Percentiles rank a stretch among this genome's conserved stretches.
These are phyloP conservation scores for Dryas drummondii DNA, from an alignment of 306 rosid species.

Conservation along the genomic window DNA sequence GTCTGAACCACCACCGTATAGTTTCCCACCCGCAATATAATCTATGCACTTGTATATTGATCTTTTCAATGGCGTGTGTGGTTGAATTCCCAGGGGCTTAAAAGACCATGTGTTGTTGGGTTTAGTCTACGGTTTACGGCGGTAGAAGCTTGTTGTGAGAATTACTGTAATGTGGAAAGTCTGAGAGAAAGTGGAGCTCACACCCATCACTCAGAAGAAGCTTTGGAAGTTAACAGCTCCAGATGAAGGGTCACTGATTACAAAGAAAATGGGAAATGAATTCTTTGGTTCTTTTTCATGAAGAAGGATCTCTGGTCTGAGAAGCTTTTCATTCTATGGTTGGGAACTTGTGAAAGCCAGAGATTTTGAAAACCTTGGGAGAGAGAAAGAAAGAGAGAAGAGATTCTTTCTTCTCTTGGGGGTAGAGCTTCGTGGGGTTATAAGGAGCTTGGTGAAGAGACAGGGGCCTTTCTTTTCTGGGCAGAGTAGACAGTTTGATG, in stretches of 20 bases:
- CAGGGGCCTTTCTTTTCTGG: constrained; percentile 21
- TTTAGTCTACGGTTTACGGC: constrained; percentile 35
- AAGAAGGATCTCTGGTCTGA: not conserved
- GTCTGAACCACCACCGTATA: constrained; percentile 43
- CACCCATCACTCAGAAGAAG: constrained; percentile 30
- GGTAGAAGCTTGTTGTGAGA: constrained; percentile 43
- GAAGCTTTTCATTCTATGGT: constrained; percentile 17
- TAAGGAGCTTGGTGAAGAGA: constrained; percentile 48
- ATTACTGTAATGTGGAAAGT: constrained; percentile 53
- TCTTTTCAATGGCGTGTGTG: not conserved
- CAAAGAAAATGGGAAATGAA: constrained; percentile 25
- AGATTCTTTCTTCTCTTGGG: constrained; percentile 47
- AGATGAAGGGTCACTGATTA: not conserved
- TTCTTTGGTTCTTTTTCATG: constrained; percentile 8
- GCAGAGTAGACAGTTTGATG: not conserved
- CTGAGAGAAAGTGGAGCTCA: constrained; percentile 39
- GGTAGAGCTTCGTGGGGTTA: constrained; percentile 53
- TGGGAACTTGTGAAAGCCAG: constrained; percentile 28
- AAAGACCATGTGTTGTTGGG: constrained; percentile 20
- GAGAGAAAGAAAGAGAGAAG: constrained; percentile 22
- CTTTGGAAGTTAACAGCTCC: not conserved
- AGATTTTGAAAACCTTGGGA: not conserved
- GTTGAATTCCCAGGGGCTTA: constrained; percentile 11
- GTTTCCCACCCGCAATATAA: constrained; percentile 53
- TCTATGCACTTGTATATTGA: not conserved